phyloP scores from a whole-genome alignment of 768 basidiomycete genomes.

The Boletus speciosus region DNA sequence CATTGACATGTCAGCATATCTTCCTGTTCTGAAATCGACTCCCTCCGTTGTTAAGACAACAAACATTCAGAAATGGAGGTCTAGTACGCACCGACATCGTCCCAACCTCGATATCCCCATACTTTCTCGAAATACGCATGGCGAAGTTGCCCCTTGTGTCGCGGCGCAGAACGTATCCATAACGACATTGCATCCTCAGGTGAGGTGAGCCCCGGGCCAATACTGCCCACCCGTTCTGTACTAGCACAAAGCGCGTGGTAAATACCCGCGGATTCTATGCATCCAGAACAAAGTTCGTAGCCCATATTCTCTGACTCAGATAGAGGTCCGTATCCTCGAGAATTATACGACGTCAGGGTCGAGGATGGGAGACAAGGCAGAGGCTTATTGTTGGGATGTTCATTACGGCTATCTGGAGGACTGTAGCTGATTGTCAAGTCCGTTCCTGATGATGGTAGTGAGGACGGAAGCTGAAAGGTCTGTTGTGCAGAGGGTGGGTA shows the following conservation, averaged over 20 bases:
- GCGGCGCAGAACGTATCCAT: constrained; percentile 66
- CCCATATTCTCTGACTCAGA: constrained; percentile 36
- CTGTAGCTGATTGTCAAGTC: constrained; percentile 15
- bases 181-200: constrained; percentile 55
- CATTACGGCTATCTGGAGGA: constrained; percentile 13
- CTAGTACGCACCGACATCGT: constrained; percentile 71
- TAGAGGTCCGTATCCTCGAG: background rate
- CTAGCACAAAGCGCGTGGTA: constrained; percentile 67
- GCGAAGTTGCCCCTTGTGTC: constrained; percentile 68
- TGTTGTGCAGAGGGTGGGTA: constrained; percentile 38
- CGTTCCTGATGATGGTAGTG: constrained; percentile 15
- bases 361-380: constrained; percentile 43
- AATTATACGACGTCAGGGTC: constrained; percentile 10
- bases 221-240: constrained; percentile 28
- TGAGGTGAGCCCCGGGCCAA: constrained; percentile 42
- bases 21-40: constrained; percentile 57
- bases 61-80: background rate
- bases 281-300: constrained; percentile 82
- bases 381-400: constrained; percentile 37
- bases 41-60: constrained; percentile 4
- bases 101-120: constrained; percentile 84
- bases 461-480: constrained; percentile 21
- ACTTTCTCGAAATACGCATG: constrained; percentile 86
- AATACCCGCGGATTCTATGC: constrained; percentile 75
- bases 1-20: constrained; percentile 64